A percentile compares a stretch with the other conserved stretches of the same genome.
These are phyloP conservation scores for Lentinula guzmanii DNA, from an alignment of 768 basidiomycete genomes.

Conservation along the genomic window DNA sequence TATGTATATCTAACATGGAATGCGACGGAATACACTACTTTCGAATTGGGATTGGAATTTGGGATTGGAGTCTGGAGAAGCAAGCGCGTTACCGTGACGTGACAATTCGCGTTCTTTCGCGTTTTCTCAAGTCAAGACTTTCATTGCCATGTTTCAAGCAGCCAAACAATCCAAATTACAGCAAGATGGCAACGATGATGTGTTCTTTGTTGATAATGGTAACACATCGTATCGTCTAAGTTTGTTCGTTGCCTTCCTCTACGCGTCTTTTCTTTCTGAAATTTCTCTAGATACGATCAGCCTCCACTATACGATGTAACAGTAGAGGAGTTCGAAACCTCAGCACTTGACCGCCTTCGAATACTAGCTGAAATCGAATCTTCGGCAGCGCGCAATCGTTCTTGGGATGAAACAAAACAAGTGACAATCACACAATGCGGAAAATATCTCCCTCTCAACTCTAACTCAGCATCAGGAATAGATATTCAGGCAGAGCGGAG, in stretches of 20 bases:
- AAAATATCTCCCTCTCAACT: slow-evolving; percentile 71
- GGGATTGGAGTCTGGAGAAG: no score
- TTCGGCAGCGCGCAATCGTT: slow-evolving; percentile 74
- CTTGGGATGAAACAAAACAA: slow-evolving; percentile 69
- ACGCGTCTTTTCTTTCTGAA: not conserved
- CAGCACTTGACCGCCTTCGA: slow-evolving; percentile 81
- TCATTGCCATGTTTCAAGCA: not conserved
- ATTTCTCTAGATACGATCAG: slow-evolving; percentile 64
- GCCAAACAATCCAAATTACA: not conserved
- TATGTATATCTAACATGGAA: not conserved
- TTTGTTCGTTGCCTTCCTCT: slow-evolving; percentile 48
- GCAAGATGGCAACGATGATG: slow-evolving; percentile 9
- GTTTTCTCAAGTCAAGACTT: not conserved
- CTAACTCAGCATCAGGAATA: slow-evolving; percentile 40
- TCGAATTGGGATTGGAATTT: no score
- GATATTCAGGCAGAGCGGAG: slow-evolving; percentile 60
- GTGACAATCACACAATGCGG: slow-evolving; percentile 59
- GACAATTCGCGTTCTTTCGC: not conserved
- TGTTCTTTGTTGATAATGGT: slow-evolving; percentile 25
- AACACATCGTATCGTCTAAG: slow-evolving; percentile 67
- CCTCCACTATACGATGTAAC: slow-evolving; percentile 88
- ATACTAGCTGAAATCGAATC: slow-evolving; percentile 90
- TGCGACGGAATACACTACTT: no score
- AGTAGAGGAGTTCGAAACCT: slow-evolving; percentile 91
- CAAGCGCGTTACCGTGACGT: not conserved